These are phyloP conservation scores for Juglanconis juglandina DNA, from an alignment of 2,329 filamentous ascomycete genomes.

Conservation along the genomic window DNA sequence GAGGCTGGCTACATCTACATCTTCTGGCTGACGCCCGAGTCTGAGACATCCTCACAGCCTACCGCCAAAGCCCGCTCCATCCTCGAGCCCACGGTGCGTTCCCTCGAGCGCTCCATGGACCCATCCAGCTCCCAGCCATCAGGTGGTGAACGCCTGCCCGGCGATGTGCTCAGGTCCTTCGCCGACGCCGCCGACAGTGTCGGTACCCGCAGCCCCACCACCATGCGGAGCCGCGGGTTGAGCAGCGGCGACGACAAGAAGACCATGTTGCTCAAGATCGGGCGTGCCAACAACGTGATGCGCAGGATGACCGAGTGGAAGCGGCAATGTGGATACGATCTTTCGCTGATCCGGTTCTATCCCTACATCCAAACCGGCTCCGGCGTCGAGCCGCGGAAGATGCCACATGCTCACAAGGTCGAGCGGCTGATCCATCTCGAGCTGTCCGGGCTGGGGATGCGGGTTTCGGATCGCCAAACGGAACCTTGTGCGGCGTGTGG, in stretches of 20 bases:
- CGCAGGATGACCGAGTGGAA: conserved; percentile 90
- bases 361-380: conserved; percentile 63
- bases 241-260: conserved; percentile 36
- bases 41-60: conserved; percentile 50
- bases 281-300: conserved; percentile 76
- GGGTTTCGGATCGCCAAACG: conserved; percentile 49
- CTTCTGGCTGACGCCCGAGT: conserved; percentile 85
- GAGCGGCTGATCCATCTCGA: conserved; percentile 90
- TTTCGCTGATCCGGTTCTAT: conserved; percentile 87
- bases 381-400: conserved; percentile 57
- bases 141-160: conserved; percentile 43
- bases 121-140: conserved; percentile 37
- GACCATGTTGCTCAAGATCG: conserved; percentile 67
- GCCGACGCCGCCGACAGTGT: conserved; percentile 30
- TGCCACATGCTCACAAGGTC: conserved; percentile 81
- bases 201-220: conserved; percentile 21
- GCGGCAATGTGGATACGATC: conserved; percentile 83
- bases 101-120: conserved; percentile 49
- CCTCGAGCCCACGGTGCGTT: conserved; percentile 42
- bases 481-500: conserved; percentile 69
- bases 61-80: conserved; percentile 58
- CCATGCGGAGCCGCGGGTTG: conserved; percentile 14
- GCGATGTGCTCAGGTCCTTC: conserved; percentile 53
- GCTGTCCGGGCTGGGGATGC: conserved; percentile 60
- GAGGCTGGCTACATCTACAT: conserved; percentile 96